These are phyloP conservation scores for Boletus barrowsii DNA, from an alignment of 768 basidiomycete species.

Conservation along the genomic window DNA sequence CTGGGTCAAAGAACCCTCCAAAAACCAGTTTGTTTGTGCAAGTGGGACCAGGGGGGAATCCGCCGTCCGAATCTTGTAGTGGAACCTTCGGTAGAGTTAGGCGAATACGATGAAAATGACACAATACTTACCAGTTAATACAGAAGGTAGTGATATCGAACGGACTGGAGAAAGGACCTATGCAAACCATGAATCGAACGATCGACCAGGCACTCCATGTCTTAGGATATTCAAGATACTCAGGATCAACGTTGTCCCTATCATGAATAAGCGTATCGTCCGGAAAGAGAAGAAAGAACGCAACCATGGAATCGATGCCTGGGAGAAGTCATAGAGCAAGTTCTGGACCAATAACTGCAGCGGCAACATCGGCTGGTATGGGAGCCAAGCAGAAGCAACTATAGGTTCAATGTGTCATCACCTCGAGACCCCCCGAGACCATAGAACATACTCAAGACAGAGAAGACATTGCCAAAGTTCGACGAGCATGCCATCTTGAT, in stretches of 20 bases:
- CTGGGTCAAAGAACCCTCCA: slow-evolving; percentile 36
- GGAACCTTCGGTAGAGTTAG: slow-evolving; percentile 22
- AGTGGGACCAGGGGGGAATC: slow-evolving; percentile 29
- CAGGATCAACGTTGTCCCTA: slow-evolving; percentile 38
- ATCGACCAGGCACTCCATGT: slow-evolving; percentile 35
- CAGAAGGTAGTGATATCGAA: slow-evolving; percentile 32
- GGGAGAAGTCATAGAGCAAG: slow-evolving; percentile 36
- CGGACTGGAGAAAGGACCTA: slow-evolving; percentile 36
- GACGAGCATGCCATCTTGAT: slow-evolving; percentile 39
- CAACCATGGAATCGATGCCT: slow-evolving; percentile 36
- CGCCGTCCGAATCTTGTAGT: slow-evolving; percentile 27
- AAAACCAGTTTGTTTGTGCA: slow-evolving; percentile 37
- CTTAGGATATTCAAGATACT: slow-evolving; percentile 32
- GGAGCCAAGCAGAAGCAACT: slow-evolving; percentile 38
- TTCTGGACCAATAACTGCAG: slow-evolving; percentile 33
- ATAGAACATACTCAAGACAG: slow-evolving; percentile 25
- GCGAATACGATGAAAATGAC: neutral
- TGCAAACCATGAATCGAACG: slow-evolving; percentile 34
- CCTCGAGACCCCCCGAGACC: neutral
- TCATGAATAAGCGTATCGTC: slow-evolving; percentile 5
- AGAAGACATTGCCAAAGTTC: slow-evolving; percentile 36
- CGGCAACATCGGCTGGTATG: slow-evolving; percentile 37
- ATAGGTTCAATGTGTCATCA: neutral
- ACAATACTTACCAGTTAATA: slow-evolving; percentile 30
- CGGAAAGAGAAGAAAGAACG: neutral